Base-by-base conservation (phyloP, 257 asterid genomes). In the Verbena officinalis region DNA sequence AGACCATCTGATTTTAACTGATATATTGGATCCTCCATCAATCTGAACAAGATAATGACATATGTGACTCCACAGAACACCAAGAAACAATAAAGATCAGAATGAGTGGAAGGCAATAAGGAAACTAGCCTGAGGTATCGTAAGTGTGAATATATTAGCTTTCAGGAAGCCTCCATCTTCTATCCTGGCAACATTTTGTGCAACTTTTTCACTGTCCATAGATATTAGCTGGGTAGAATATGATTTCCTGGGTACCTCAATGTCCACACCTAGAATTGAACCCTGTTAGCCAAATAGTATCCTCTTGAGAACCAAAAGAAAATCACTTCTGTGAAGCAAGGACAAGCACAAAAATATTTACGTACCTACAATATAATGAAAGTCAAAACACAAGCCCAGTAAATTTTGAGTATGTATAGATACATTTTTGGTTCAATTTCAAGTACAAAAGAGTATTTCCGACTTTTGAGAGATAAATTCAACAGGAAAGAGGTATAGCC, bases 231-330 rank as follows among this genome's bases (percentile, higher is more conserved):
- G 77, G 11, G 91, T 90, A 33, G 62, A 43, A 69, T 84, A 94
- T 8, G 86, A 78, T 78, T 73, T 82, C 77, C 86, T 78, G 22
- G 94, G 97, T 27, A 83, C 72, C 72, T 86, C 96, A 76, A 88
- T 85, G 79, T 90, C 96, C 62, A 90, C 89, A 88, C 99, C 96
- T 88, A 94, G 96, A 88, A 94, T 72, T 80, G 99, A 94, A 94
- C 97, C 99, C 99, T 94, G 99, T 94, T 90, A 90, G 97, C 99
- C 90, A 94, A 88, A 79, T 84, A 83, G 84, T 81, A 72, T 81
- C 77, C 59, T 62, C 76, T 87, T 86, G 78, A 90, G 86, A 86
- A 84, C 79, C 78, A 82, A 67, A 73, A 59, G 68, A 20, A 69
- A 67, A 62, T 72, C 77, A 72, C 77, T 39, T 55, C 30, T 21